Evolutionary conservation across 129 eudicot species (phyloP), one percentile per base, ranked within the genome.

Genomic region (Flaveria ramosissima): DNA sequence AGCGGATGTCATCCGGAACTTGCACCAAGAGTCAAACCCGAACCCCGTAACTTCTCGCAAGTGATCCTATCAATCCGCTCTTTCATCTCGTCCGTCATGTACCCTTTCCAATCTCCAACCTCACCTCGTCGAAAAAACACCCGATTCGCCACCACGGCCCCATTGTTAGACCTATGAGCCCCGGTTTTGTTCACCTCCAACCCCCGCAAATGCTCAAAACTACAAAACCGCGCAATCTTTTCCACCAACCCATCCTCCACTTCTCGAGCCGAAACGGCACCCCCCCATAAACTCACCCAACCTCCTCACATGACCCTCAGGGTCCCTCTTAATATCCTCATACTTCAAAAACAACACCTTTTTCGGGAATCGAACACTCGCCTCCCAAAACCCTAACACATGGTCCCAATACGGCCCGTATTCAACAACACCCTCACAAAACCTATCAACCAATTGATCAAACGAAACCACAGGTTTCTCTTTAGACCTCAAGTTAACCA

Each of bases 201-300:
- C 30, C 26, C 42, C 9, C 5, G 9, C 52, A 67, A 17, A 20
- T 17, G 51, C 30, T 67, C 30, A 59, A 59, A 21, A 59, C 65
- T 59, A 59, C 65, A 59, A 59, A 59, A 59, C 1, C 11, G 32
- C 11, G 15, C 71, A 17, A 67, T 67, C 27, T 67, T 20, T 67
- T 67, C 21, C 7, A n/a, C 71, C 7, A 41, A 9, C 3, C 51
- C 51, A 41, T 41, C 42, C 50, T 39, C 52, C 2, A 41, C 16
- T 5, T 67, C 71, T 9, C 19, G 27, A 20, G 6, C 30, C n/a
- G 30, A 36, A 67, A 17, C 2, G 51, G 27, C 51, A 67, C n/a
- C n/a, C 71, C 27, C 71, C 71, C 30, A 67, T 9, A 23, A 67
- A 67, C 14, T 67, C 71, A 67, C 51, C 71, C 52, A 67, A 67